These are phyloP conservation scores for Lepiota subincarnata DNA, from an alignment of 768 basidiomycete species.

Conservation along the genomic window DNA sequence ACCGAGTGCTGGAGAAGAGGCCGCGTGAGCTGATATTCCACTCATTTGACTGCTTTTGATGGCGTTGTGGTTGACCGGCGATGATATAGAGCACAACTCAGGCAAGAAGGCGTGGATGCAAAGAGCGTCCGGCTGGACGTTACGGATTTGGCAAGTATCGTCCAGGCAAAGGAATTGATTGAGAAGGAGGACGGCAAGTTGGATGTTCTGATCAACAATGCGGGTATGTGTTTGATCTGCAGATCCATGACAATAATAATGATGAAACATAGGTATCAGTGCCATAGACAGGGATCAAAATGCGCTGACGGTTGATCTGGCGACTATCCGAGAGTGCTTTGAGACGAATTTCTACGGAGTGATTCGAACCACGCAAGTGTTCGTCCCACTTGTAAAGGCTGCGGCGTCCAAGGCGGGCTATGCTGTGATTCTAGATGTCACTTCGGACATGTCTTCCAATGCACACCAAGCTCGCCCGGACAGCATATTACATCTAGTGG, in stretches of 20 bases:
- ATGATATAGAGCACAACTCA: constrained; percentile 25
- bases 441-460: constrained; percentile 44
- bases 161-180: constrained; percentile 31
- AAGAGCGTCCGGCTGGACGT: constrained; percentile 38
- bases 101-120: constrained; percentile 26
- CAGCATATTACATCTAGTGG: constrained; percentile 29
- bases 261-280: constrained; percentile 21
- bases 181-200: constrained; percentile 36
- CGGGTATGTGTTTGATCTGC: constrained; percentile 25
- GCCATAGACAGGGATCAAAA: constrained; percentile 29
- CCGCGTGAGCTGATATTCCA: constrained; percentile 26
- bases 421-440: constrained; percentile 39
- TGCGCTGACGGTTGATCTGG: constrained; percentile 29
- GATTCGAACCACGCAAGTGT: constrained; percentile 37
- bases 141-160: constrained; percentile 29
- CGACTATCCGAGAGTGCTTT: constrained; percentile 30
- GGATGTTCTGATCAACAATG: constrained; percentile 45
- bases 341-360: constrained; percentile 42
- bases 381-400: constrained; percentile 38
- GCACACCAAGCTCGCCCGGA: constrained; percentile 27
- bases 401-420: constrained; percentile 22
- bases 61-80: not conserved
- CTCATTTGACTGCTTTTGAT: not conserved
- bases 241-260: constrained; percentile 2
- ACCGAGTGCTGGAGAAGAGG: constrained; percentile 33